These are phyloP conservation scores for Striga asiatica DNA, from an alignment of 257 asterid genomes.

Conservation along the genomic window DNA sequence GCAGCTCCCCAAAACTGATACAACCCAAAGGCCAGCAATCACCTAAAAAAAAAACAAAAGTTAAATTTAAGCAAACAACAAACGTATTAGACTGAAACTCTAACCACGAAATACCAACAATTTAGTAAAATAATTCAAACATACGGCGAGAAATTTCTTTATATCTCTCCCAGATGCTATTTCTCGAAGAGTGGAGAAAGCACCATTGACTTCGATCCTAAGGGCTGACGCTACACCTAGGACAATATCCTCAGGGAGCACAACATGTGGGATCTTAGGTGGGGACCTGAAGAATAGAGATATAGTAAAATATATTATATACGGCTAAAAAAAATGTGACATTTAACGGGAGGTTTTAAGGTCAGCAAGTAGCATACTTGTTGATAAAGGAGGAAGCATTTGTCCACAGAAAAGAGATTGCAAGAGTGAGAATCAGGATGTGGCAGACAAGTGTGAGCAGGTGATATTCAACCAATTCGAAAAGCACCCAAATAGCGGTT, in stretches of 20 bases:
- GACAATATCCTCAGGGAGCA: conserved; percentile 62
- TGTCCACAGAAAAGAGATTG: conserved; percentile 71
- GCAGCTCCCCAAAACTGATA: conserved; percentile 64
- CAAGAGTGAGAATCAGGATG: conserved; percentile 56
- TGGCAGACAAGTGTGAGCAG: conserved; percentile 83
- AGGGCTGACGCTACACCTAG: conserved; percentile 64
- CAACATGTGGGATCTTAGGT: conserved; percentile 69
- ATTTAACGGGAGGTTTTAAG: background rate
- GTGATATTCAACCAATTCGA: conserved; percentile 83
- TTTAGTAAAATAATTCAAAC: conserved; percentile 5
- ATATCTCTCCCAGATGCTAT: conserved; percentile 78
- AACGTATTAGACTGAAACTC: background rate
- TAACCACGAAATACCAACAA: background rate
- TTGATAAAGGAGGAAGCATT: conserved; percentile 68
- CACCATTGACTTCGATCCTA: conserved; percentile 65
- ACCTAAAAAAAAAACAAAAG: conserved; percentile 24
- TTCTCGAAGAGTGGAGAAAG: conserved; percentile 50
- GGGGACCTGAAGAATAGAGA: conserved; percentile 43
- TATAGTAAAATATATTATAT: too few relatives aligned
- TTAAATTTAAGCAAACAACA: background rate
- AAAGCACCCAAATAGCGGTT: conserved; percentile 80
- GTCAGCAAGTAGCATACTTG: conserved; percentile 36
- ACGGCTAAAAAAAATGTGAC: background rate
- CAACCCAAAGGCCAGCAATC: conserved; percentile 63
- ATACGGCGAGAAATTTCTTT: conserved; percentile 70